These are phyloP conservation scores for Fusarium sp. DNA, from an alignment of 2,329 filamentous ascomycete species.

Conservation along the genomic window DNA sequence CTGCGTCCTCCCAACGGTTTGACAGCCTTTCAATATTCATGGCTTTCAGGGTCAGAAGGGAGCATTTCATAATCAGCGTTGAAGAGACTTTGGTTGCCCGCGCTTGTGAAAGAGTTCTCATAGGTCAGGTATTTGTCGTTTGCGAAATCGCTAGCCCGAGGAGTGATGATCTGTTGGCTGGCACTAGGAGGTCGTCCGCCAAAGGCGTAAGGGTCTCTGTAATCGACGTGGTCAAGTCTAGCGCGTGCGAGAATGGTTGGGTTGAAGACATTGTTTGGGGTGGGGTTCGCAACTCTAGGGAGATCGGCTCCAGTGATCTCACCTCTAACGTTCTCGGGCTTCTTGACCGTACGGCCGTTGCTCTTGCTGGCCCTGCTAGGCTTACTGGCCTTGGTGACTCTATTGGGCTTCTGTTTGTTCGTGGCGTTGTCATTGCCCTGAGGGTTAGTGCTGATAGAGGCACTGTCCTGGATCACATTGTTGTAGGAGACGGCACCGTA, in stretches of 20 bases:
- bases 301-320: not conserved
- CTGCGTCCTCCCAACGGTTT: not conserved
- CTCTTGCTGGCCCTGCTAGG: not conserved
- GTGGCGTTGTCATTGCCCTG: not conserved
- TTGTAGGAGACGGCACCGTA: not conserved
- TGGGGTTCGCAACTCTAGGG: not conserved
- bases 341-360: not conserved
- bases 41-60: not conserved
- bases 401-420: not conserved
- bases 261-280: not conserved
- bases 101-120: not conserved
- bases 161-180: not conserved
- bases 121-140: not conserved
- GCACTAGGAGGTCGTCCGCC: not conserved
- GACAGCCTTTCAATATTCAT: not conserved
- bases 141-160: not conserved
- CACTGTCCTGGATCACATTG: not conserved
- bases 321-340: not conserved
- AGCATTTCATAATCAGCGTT: not conserved
- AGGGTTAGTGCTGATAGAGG: not conserved
- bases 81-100: not conserved
- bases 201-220: not conserved
- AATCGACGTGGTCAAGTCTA: not conserved
- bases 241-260: not conserved
- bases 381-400: not conserved